Conservation (phyloP, 208 protist species). For the Trypanosoma grayi region DNA sequence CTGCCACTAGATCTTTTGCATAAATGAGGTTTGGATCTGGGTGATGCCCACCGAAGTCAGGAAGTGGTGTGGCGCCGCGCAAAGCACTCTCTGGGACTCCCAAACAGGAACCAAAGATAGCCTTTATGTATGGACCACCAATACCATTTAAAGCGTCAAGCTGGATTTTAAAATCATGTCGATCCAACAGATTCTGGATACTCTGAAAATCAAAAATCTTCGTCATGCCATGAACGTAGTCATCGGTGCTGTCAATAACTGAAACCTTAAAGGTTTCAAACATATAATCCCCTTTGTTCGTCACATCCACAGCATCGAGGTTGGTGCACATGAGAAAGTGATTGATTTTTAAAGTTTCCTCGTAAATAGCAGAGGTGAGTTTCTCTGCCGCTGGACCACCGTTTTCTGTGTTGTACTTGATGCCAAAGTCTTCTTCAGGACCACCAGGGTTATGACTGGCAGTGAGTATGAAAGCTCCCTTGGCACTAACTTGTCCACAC, state of each 20-base stretch:
- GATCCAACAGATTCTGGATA: conserved; percentile 69
- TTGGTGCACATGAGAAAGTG: conserved; percentile 51
- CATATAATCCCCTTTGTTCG: conserved; percentile 40
- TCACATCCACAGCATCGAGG: conserved; percentile 51
- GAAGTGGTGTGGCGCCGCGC: conserved; percentile 53
- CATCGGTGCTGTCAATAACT: conserved; percentile 90
- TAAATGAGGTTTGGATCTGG: conserved; percentile 99
- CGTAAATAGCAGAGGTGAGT: conserved; percentile 94
- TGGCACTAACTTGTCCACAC: conserved; percentile 37
- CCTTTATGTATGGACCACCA: conserved; percentile 92
- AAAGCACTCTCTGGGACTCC: conserved; percentile 61
- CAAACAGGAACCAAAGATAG: conserved; percentile 92
- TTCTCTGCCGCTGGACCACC: conserved; percentile 95
- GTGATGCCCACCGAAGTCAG: conserved; percentile 96
- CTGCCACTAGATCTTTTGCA: conserved; percentile 90
- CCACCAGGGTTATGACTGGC: conserved; percentile 98
- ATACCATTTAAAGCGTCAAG: conserved; percentile 95
- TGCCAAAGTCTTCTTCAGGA: conserved; percentile 96
- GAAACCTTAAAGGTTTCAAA: conserved; percentile 78
- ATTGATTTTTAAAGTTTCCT: conserved; percentile 78
- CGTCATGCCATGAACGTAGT: conserved; percentile 92
- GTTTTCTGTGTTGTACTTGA: conserved; percentile 98
- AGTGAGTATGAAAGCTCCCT: conserved; percentile 96
- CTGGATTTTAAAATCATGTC: conserved; percentile 83
- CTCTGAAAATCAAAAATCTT: conserved; percentile 94